phyloP scores from a whole-genome alignment of 805 yeast genomes.

The Isabelozyma heimii region DNA sequence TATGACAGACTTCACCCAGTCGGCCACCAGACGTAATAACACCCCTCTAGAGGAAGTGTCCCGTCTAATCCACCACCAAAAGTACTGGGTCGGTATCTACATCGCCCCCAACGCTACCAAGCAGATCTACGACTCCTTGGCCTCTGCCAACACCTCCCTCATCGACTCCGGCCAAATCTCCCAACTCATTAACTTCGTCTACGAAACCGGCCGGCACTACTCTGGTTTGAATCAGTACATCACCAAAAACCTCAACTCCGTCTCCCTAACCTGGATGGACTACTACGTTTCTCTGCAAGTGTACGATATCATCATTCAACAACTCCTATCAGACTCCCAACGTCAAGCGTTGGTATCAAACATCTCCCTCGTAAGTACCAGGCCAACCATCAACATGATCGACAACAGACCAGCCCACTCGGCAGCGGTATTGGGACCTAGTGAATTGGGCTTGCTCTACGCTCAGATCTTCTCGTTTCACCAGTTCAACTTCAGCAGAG shows the following conservation, averaged over 20 bases:
- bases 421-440: conserved; percentile 28
- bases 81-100: conserved; percentile 29
- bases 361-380: conserved; percentile 15
- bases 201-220: conserved; percentile 28
- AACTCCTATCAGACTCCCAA: conserved; percentile 11
- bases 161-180: conserved; percentile 6
- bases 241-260: conserved; percentile 14
- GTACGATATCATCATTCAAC: conserved; percentile 13
- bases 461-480: conserved; percentile 31
- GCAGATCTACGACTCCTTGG: conserved; percentile 13
- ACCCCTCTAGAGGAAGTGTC: conserved; percentile 16
- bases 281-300: conserved; percentile 15
- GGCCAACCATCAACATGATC: conserved; percentile 18
- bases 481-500: conserved; percentile 31
- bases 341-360: conserved; percentile 8
- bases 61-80: conserved; percentile 21
- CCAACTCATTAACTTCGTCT: conserved; percentile 15
- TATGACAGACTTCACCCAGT: conserved; percentile 7
- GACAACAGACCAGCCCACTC: conserved; percentile 18
- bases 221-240: conserved; percentile 30
- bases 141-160: conserved; percentile 10
- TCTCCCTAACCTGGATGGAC: conserved; percentile 19
- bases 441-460: conserved; percentile 31
- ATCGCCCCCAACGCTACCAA: conserved; percentile 25
- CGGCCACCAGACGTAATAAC: conserved; percentile 15